Evolutionary conservation across 306 rosid species (phyloP), one percentile per base, ranked within the genome.

Genomic region (Coriaria nepalensis): DNA sequence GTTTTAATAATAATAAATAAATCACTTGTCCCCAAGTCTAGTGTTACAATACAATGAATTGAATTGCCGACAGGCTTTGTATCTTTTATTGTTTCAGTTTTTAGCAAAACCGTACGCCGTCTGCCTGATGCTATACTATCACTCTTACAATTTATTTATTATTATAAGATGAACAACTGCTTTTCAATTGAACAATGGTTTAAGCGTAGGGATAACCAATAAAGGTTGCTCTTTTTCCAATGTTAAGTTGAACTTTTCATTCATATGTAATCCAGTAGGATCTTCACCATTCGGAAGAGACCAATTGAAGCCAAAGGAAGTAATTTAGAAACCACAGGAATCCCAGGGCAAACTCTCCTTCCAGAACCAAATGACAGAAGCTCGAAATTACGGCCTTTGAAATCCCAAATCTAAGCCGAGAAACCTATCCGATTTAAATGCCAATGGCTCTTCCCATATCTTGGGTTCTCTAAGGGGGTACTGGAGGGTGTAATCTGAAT

Each of bases 321-420:
- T 7, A 35, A 42, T 38, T 10, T 43, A 0, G 44, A 7, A 53
- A 66, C 74, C 66, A 69, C 45, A 7, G 66, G 53, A 43, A 63
- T 3, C 10, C 74, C 74, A 5, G 69, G 74, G 20, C 50, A 69
- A 0, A 63, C 53, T 39, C 74, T 63, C 52, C 69, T 64, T 43
- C 74, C 70, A 0, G 60, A 33, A 5, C 70, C 65, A 10, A 69
- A 62, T 1, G 70, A 62, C 4, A 69, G 13, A 45, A 34, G 63
- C 45, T 64, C 57, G 34, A 49, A 69, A 39, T 57, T 61, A 9
- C 43, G 49, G 6, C 70, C 74, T 54, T 57, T 63, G 35, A 38
- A 63, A 13, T 69, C 69, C 69, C 40, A 57, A 5, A 12, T 55
- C 38, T 2, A 55, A 44, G 9, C 14, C 35, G 8, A 61, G 12